Evolutionary conservation across 1,139 yeast species (phyloP).

Genomic region (Geotrichum cucujoidarum): DNA sequence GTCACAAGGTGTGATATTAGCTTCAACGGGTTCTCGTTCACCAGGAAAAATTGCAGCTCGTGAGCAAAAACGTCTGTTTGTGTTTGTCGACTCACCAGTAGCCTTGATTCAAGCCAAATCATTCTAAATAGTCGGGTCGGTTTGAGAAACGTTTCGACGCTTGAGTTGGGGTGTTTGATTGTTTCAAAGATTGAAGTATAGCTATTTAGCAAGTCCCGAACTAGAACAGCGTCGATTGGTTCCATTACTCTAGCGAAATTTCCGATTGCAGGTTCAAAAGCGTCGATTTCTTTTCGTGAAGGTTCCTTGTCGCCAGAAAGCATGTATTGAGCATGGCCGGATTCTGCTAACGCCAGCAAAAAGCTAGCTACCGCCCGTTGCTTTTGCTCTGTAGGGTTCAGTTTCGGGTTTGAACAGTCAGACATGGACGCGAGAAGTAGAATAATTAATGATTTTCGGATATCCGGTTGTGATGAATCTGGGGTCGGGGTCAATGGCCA

Average conservation of each 20-base stretch:
- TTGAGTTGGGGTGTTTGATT: constrained; percentile 14
- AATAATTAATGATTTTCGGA: constrained; percentile 7
- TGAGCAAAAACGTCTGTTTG: constrained; percentile 26
- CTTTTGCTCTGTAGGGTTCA: constrained; percentile 5
- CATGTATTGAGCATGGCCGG: constrained; percentile 12
- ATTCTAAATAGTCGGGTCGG: constrained; percentile 31
- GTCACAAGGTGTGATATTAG: constrained; percentile 33
- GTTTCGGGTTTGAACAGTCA: constrained; percentile 8
- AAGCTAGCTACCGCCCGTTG: constrained; percentile 9
- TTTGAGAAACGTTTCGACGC: constrained; percentile 17
- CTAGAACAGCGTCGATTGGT: constrained; percentile 9
- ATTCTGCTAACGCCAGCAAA: constrained; percentile 10
- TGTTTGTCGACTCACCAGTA: constrained; percentile 22
- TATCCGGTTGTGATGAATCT: constrained; percentile 4
- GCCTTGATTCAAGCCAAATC: constrained; percentile 35
- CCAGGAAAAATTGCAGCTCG: constrained; percentile 32
- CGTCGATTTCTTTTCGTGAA: constrained; percentile 10
- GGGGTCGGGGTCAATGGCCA: constrained; percentile 10
- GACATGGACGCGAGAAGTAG: constrained; percentile 10
- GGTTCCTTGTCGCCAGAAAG: constrained; percentile 7
- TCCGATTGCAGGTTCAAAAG: constrained; percentile 9
- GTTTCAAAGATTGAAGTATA: constrained; percentile 12
- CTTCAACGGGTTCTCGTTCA: constrained; percentile 29
- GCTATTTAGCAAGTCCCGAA: constrained; percentile 1
- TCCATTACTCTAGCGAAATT: constrained; percentile 2